phyloP scores from a whole-genome alignment of 371 early-diverging fungal genomes.

The Mucor irregularis region DNA sequence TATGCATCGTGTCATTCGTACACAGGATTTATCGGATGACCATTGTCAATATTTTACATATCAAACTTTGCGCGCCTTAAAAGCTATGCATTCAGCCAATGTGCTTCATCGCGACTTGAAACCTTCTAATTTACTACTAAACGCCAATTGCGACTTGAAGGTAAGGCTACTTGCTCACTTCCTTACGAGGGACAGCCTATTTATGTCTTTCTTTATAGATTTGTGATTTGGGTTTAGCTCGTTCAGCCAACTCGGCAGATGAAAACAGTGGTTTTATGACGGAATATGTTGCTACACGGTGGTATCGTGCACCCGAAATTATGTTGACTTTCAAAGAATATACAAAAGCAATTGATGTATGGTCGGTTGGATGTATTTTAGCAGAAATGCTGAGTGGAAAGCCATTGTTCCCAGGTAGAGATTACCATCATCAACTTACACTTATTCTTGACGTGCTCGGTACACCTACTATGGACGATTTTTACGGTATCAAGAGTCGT shows the following conservation, averaged over 20 bases:
- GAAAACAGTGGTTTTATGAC: slow-evolving; percentile 95
- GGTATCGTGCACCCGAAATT: slow-evolving; percentile 99
- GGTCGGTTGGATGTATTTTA: slow-evolving; percentile 98
- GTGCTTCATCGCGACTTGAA: slow-evolving; percentile 98
- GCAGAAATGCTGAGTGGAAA: slow-evolving; percentile 94
- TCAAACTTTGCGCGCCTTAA: slow-evolving; percentile 94
- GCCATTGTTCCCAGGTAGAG: slow-evolving; percentile 88
- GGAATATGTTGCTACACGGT: slow-evolving; percentile 97
- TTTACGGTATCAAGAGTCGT: slow-evolving; percentile 77
- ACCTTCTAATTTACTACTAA: slow-evolving; percentile 94
- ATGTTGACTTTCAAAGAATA: slow-evolving; percentile 95
- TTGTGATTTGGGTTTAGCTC: slow-evolving; percentile 94
- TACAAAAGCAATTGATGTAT: slow-evolving; percentile 96
- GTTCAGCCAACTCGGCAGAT: slow-evolving; percentile 85
- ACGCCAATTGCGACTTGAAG: slow-evolving; percentile 97
- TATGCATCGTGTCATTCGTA: slow-evolving; percentile 96
- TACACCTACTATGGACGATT: slow-evolving; percentile 92
- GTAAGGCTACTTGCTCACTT: slow-evolving; percentile 34
- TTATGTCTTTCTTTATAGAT: slow-evolving; percentile 53
- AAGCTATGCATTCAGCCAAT: slow-evolving; percentile 97
- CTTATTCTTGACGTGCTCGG: slow-evolving; percentile 97
- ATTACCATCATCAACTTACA: slow-evolving; percentile 96
- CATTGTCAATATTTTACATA: slow-evolving; percentile 98
- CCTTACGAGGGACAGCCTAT: too few species aligned
- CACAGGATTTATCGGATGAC: slow-evolving; percentile 96